Conservation (phyloP, 495 filamentous ascomycete species). For the Penicillium canescens region DNA sequence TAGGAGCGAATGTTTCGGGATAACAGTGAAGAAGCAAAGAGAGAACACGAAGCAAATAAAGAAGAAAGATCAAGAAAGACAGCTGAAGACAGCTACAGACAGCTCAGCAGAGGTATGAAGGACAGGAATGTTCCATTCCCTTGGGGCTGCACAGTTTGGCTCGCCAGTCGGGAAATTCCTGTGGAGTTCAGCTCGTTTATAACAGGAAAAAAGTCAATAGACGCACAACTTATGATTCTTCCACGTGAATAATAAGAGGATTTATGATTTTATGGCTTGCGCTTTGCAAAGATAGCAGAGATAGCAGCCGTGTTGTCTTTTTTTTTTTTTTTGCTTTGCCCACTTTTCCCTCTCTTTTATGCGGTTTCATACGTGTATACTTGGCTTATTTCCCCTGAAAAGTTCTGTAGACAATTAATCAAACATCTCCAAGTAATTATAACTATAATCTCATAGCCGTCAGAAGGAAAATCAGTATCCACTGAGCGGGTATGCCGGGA, state of each 20-base stretch:
- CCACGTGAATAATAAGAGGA: too few relatives aligned
- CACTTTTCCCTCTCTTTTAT: too few relatives aligned
- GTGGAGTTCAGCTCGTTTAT: not conserved
- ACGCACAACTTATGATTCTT: too few relatives aligned
- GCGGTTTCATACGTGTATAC: too few relatives aligned
- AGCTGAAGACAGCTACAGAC: too few relatives aligned
- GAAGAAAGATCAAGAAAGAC: not conserved
- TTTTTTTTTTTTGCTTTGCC: not conserved
- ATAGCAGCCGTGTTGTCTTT: not conserved
- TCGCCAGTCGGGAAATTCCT: not conserved
- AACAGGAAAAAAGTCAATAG: slow-evolving; percentile 5
- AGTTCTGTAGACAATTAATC: not conserved
- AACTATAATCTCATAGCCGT: too few relatives aligned
- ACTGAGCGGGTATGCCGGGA: slow-evolving; percentile 11
- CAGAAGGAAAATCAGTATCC: slow-evolving; percentile 3
- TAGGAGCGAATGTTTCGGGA: not conserved
- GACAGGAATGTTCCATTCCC: slow-evolving; percentile 9
- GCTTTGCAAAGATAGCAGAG: not conserved
- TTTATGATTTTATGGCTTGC: too few relatives aligned
- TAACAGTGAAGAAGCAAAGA: not conserved
- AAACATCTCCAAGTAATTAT: not conserved
- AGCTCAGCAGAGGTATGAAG: slow-evolving; percentile 1
- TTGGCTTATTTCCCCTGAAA: not conserved
- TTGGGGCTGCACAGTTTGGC: not conserved
- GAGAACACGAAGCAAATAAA: not conserved